Base-by-base conservation (phyloP, 225 moss, liverwort and hornwort genomes). In the Polytrichum commune region DNA sequence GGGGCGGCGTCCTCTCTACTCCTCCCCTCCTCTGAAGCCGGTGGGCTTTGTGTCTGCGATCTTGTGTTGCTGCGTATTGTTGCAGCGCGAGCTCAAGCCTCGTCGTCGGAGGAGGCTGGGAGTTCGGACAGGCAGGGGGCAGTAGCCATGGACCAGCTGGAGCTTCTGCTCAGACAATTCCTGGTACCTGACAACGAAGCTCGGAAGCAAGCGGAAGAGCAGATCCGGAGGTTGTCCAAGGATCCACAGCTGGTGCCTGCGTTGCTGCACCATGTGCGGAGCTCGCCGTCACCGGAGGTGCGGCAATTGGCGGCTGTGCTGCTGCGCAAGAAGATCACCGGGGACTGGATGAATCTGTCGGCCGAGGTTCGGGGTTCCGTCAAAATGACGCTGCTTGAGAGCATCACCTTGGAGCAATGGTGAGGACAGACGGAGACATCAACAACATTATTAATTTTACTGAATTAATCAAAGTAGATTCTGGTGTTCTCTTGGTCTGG, bases 241-340 rank as follows among this genome's bases (percentile, higher is more conserved):
- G 90, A 95, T 64, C 86, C 82, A 75, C 91, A 79, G 78, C 90
- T 99, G 63, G 95, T 95, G 69, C 91, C 91, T 30, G 93, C 98
- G 7, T 80, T 99, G 66, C 56, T 99, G 71, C 91, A 89, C 69
- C 90, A 90, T 33, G 83, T 99, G 77, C 85, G 98, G 33, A 80
- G 81, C 20, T 90, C 95, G 69, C 93, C 87, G 68, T 84, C 72
- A 24, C 90, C 89, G 7, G 91, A 95, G 82, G 93, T 99, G 13
- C 91, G 98, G 29, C 98, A 99, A 90, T 91, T 99, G 80, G 98
- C 98, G 46, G 98, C 94, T 9, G 98, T 99, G 7, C 71, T 99
- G 81, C 79, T 99, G 71, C 68, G 98, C 29, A 99, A 99, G 89
- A 99, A 93, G 80, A 88, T 99, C 74, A 93, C 91, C 19, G 95